These are phyloP conservation scores for Zoysia pacifica DNA, from an alignment of 176 grass and related monocot species.

Conservation along the genomic window DNA sequence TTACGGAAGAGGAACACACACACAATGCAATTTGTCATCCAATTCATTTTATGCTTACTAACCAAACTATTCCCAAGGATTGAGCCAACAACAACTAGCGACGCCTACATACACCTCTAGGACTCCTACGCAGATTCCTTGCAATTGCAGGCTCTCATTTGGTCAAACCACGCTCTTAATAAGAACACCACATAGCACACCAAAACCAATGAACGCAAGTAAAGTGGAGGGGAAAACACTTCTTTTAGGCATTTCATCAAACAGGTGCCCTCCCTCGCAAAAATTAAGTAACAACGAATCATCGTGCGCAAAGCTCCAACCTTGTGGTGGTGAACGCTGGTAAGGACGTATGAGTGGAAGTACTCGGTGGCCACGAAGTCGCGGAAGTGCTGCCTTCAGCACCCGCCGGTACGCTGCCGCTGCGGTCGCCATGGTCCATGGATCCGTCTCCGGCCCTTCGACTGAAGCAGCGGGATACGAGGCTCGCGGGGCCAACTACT, in stretches of 20 bases:
- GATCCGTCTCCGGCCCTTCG: no score
- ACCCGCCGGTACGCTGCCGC: no score
- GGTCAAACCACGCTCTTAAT: neutral
- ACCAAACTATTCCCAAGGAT: neutral
- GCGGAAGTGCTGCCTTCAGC: conserved; percentile 64
- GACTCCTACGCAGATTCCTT: neutral
- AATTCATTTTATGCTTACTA: neutral
- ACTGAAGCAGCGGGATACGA: no score
- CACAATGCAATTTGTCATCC: neutral
- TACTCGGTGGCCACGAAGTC: conserved; percentile 59
- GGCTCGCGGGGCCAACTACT: no score
- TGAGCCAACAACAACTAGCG: neutral
- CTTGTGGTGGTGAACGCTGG: conserved; percentile 71
- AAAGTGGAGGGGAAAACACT: neutral
- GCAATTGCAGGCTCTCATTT: neutral
- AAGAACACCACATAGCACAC: neutral
- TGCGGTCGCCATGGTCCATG: no score
- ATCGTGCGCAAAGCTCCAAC: neutral
- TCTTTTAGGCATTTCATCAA: conserved; percentile 26
- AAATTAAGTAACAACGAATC: neutral
- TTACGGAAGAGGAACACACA: neutral
- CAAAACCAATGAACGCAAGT: neutral
- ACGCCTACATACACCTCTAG: neutral
- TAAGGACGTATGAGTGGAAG: conserved; percentile 61
- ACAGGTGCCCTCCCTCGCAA: neutral